phyloP scores from a whole-genome alignment of 148 eudicot genomes.

The Fagopyrum tataricum region DNA sequence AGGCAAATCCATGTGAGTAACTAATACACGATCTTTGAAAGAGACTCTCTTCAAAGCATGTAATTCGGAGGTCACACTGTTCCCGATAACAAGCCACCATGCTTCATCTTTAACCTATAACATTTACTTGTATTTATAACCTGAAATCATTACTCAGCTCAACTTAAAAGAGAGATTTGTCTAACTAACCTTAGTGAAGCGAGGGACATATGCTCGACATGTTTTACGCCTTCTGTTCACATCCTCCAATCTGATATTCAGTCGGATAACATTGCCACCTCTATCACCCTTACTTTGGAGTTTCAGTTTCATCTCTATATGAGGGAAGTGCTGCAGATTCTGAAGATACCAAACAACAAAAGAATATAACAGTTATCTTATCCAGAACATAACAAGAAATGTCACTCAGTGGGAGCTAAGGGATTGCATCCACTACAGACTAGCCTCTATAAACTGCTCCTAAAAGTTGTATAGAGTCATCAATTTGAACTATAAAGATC shows the following conservation, averaged over 20 bases:
- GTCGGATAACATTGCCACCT: constrained; percentile 18
- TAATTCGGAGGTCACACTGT: constrained; percentile 61
- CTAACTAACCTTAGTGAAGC: constrained; percentile 69
- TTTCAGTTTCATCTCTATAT: constrained; percentile 51
- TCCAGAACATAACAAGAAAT: neutral
- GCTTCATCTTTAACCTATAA: constrained; percentile 90
- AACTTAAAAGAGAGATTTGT: neutral
- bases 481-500: neutral
- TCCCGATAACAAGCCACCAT: constrained; percentile 90
- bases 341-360: constrained; percentile 23
- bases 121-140: neutral
- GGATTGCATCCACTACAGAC: neutral
- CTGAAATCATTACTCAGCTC: neutral
- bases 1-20: constrained; percentile 67
- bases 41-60: constrained; percentile 78
- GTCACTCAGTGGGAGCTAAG: neutral
- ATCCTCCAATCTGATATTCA: constrained; percentile 61
- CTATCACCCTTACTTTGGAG: constrained; percentile 39
- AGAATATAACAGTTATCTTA: neutral
- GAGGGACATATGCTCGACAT: constrained; percentile 72
- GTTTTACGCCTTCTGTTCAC: constrained; percentile 36
- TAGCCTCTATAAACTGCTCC: too few relatives aligned
- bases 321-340: constrained; percentile 81
- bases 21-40: constrained; percentile 40
- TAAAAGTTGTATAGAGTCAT: too few relatives aligned